A percentile compares a stretch with the other conserved stretches of the same genome.
phyloP scores from a whole-genome alignment of 2,329 filamentous ascomycete genomes.

The Trematosphaeria pertusa region DNA sequence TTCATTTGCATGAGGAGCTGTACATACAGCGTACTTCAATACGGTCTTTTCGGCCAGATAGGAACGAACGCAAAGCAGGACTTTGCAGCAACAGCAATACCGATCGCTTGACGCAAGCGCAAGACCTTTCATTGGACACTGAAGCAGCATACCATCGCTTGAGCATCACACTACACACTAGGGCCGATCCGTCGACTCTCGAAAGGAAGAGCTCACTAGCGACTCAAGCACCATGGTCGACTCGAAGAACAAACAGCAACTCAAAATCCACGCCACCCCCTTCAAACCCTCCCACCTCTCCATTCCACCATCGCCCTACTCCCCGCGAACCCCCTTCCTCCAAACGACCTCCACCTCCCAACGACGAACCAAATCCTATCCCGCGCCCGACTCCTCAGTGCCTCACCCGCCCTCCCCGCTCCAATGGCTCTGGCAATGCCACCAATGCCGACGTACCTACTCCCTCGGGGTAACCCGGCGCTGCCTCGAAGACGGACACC shows the following conservation, averaged over 20 bases:
- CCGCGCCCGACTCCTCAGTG: constrained; percentile 8
- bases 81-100: constrained; percentile 3
- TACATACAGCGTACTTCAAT: too few relatives aligned
- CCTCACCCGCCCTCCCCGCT: constrained; percentile 43
- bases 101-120: too few relatives aligned
- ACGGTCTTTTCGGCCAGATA: too few relatives aligned
- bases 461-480: constrained; percentile 58
- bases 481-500: constrained; percentile 62
- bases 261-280: constrained; percentile 46
- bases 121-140: too few relatives aligned
- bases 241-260: constrained; percentile 9
- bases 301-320: constrained; percentile 55
- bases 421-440: constrained; percentile 62
- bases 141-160: too few relatives aligned
- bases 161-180: neutral
- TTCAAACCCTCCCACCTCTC: constrained; percentile 54
- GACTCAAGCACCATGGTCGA: constrained; percentile 10
- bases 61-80: too few relatives aligned
- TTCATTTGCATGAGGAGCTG: too few relatives aligned
- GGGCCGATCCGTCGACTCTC: neutral
- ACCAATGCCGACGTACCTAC: constrained; percentile 58
- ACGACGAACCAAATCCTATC: constrained; percentile 13
- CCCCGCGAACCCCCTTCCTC: constrained; percentile 39
- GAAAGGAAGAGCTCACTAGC: neutral
- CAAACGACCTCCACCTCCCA: constrained; percentile 19